phyloP scores from a whole-genome alignment of 352 stramenopile genomes.

The Globisporangium okanoganense region DNA sequence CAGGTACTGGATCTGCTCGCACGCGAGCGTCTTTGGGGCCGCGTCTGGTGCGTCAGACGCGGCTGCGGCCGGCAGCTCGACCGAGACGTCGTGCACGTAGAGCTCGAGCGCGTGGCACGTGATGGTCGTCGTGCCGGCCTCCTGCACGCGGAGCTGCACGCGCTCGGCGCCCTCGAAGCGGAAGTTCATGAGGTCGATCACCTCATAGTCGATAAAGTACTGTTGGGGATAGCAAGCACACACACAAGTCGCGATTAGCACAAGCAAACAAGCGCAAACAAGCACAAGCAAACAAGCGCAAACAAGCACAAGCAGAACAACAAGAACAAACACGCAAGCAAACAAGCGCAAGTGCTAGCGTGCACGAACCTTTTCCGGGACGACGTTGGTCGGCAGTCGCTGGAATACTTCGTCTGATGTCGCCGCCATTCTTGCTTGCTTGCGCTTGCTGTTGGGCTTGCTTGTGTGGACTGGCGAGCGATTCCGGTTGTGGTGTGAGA shows the following conservation, averaged over 20 bases:
- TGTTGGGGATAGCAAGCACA: slow-evolving; percentile 1
- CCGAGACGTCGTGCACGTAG: slow-evolving; percentile 69
- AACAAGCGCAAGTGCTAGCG: no score
- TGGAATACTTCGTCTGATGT: slow-evolving; percentile 24
- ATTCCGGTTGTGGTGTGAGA: not conserved
- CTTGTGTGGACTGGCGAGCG: no score
- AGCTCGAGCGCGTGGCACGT: slow-evolving; percentile 95
- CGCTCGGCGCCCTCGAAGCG: slow-evolving; percentile 71
- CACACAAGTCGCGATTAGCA: not conserved
- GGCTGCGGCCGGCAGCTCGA: slow-evolving; percentile 36
- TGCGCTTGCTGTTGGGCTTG: no score
- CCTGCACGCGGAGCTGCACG: slow-evolving; percentile 45
- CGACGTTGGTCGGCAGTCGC: slow-evolving; percentile 53
- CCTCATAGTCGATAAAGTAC: slow-evolving; percentile 75
- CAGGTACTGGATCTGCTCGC: slow-evolving; percentile 45
- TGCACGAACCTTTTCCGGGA: slow-evolving; percentile 44
- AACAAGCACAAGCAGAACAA: not conserved
- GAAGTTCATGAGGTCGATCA: slow-evolving; percentile 74
- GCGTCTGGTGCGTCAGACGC: slow-evolving; percentile 21
- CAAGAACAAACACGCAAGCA: not conserved
- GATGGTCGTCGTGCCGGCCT: slow-evolving; percentile 64
- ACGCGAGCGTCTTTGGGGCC: slow-evolving; percentile 23
- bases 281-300: not conserved
- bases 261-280: not conserved
- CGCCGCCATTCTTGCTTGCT: slow-evolving; percentile 3